Evolutionary conservation across 768 basidiomycete genomes (phyloP).

Genomic region (Omphalotus guepiniiformis): DNA sequence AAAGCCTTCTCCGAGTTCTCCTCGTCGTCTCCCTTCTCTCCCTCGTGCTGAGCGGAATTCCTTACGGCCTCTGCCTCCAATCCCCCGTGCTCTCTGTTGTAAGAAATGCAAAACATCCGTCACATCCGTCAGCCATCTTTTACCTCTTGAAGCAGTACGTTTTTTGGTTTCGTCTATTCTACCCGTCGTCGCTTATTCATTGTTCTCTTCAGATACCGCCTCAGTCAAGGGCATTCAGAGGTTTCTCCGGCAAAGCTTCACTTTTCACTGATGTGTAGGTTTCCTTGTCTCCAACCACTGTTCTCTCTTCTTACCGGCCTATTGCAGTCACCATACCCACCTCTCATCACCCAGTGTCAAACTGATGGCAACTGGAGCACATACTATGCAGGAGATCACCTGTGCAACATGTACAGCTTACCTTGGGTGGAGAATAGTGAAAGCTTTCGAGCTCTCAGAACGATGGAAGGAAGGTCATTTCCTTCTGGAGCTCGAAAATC

Average conservation of each 20-base stretch:
- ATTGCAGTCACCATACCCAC: slow-evolving; percentile 42
- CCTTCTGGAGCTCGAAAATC: slow-evolving; percentile 55
- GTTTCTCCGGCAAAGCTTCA: slow-evolving; percentile 55
- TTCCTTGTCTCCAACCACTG: background rate
- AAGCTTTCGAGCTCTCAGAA: slow-evolving; percentile 52
- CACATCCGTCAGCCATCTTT: slow-evolving; percentile 38
- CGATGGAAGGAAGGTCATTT: slow-evolving; percentile 60
- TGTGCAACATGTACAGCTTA: slow-evolving; percentile 47
- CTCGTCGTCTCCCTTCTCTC: slow-evolving; percentile 18
- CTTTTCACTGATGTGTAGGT: slow-evolving; percentile 54
- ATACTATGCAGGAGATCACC: slow-evolving; percentile 54
- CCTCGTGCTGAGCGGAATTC: slow-evolving; percentile 20
- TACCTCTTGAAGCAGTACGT: slow-evolving; percentile 38
- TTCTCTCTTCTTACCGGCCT: slow-evolving; percentile 1
- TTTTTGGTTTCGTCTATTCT: background rate
- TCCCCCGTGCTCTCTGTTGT: slow-evolving; percentile 43
- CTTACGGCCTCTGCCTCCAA: slow-evolving; percentile 45
- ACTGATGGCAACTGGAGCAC: slow-evolving; percentile 61
- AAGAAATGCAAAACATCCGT: slow-evolving; percentile 42
- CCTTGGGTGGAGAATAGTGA: slow-evolving; percentile 62
- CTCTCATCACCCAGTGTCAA: slow-evolving; percentile 44
- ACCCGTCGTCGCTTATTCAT: background rate
- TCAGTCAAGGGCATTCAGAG: slow-evolving; percentile 45
- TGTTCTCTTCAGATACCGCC: slow-evolving; percentile 34
- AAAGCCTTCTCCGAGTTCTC: background rate